A percentile compares a stretch with the other conserved stretches of the same genome.
Conservation (phyloP, 768 basidiomycete genomes). For the Lentinula sp. region DNA sequence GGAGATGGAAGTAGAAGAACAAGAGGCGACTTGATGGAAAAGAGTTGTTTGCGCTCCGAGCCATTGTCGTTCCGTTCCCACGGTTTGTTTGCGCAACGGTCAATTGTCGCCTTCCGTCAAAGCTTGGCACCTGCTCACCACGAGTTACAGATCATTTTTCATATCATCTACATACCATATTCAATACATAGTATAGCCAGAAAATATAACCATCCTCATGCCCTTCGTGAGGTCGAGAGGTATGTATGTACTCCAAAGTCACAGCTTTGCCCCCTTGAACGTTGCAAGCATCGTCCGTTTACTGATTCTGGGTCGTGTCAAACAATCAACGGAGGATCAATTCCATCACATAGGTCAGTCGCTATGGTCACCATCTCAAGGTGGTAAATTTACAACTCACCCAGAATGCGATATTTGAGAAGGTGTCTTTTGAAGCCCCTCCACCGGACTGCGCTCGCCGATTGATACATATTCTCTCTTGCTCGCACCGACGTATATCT, state of each 20-base stretch:
- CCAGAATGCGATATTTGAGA: conserved; percentile 67
- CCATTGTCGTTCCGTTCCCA: conserved; percentile 10
- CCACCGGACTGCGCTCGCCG: conserved; percentile 49
- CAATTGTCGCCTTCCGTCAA: conserved; percentile 1
- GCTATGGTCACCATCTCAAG: conserved; percentile 29
- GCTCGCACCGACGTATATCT: conserved; percentile 76
- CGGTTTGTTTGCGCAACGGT: not conserved
- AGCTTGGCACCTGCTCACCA: conserved; percentile 9
- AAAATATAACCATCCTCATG: not conserved
- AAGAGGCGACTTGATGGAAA: conserved; percentile 11
- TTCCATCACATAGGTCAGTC: conserved; percentile 13
- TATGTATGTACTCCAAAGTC: conserved; percentile 1
- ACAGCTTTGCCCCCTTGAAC: conserved; percentile 52
- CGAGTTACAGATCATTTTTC: not conserved
- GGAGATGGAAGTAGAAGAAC: conserved; percentile 20
- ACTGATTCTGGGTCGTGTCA: conserved; percentile 39
- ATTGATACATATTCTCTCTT: conserved; percentile 73
- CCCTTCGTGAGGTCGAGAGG: not conserved
- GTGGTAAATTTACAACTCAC: conserved; percentile 34
- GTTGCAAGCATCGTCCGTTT: conserved; percentile 62
- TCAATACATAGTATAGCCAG: not conserved
- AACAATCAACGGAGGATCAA: not conserved
- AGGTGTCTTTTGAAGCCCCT: conserved; percentile 53
- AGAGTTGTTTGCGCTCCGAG: conserved; percentile 15
- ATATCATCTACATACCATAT: not conserved